These are phyloP conservation scores for Penicillium sumatraense DNA, from an alignment of 2,329 filamentous ascomycete genomes.

Conservation along the genomic window DNA sequence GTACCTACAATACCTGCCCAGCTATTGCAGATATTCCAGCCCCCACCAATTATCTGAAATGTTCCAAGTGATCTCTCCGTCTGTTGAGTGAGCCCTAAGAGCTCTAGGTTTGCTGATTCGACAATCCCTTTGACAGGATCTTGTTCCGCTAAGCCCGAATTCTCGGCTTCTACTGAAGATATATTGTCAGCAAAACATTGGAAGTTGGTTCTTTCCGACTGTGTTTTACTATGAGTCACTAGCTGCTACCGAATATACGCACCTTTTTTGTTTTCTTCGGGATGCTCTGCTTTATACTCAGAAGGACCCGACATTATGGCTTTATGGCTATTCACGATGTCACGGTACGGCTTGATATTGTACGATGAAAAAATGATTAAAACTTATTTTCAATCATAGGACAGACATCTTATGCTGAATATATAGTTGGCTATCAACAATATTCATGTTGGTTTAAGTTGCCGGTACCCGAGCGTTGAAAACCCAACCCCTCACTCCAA, in stretches of 20 bases:
- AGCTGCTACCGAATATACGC: too few species aligned
- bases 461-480: too few species aligned
- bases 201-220: neutral
- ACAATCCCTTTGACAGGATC: neutral
- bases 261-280: neutral
- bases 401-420: too few species aligned
- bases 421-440: too few species aligned
- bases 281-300: neutral
- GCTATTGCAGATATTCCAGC: constrained; percentile 28
- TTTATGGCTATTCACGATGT: too few species aligned
- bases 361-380: too few species aligned
- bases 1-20: constrained; percentile 28
- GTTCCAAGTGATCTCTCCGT: constrained; percentile 1
- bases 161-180: neutral
- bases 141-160: neutral
- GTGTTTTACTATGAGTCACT: too few species aligned
- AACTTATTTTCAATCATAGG: too few species aligned
- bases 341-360: too few species aligned
- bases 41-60: constrained; percentile 7
- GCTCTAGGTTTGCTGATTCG: constrained; percentile 4
- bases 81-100: constrained; percentile 3
- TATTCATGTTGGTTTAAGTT: too few species aligned
- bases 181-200: neutral
- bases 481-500: too few species aligned
- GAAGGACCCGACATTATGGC: neutral